These are phyloP conservation scores for Hypomyces perniciosus DNA, from an alignment of 2,329 filamentous ascomycete genomes.

Conservation along the genomic window DNA sequence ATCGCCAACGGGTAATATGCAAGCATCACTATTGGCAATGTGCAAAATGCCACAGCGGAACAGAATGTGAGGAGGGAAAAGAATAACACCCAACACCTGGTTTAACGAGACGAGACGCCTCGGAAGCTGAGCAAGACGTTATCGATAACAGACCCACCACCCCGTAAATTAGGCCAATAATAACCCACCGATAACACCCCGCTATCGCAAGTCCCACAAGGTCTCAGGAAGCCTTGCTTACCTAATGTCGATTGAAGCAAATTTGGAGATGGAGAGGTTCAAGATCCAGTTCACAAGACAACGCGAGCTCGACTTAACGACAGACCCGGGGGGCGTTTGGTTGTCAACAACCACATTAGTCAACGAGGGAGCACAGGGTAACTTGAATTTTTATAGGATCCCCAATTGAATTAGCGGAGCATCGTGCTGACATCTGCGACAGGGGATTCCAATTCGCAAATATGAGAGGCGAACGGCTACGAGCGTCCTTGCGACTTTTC, in stretches of 20 bases:
- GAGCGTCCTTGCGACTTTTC: constrained; percentile 27
- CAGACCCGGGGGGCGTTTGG: not conserved
- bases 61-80: not conserved
- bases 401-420: not conserved
- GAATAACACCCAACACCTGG: constrained; percentile 1
- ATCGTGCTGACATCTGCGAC: not conserved
- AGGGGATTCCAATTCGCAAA: constrained; percentile 8
- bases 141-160: not conserved
- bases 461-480: constrained; percentile 29
- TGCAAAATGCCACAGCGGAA: constrained; percentile 1
- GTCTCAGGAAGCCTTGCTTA: constrained; percentile 27
- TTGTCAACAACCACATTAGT: not conserved
- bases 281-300: constrained; percentile 5
- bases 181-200: constrained; percentile 11
- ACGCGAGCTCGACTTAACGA: not conserved
- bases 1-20: not conserved
- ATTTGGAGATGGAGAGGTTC: constrained; percentile 21
- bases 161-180: constrained; percentile 14
- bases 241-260: constrained; percentile 23
- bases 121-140: not conserved
- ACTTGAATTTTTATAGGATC: not conserved
- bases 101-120: not conserved
- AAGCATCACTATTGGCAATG: not conserved
- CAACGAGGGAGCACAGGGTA: not conserved
- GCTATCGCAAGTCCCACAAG: constrained; percentile 5